Evolutionary conservation across 169 alveolate genomes (phyloP).

Genomic region (Cryptosporidium parvum): DNA sequence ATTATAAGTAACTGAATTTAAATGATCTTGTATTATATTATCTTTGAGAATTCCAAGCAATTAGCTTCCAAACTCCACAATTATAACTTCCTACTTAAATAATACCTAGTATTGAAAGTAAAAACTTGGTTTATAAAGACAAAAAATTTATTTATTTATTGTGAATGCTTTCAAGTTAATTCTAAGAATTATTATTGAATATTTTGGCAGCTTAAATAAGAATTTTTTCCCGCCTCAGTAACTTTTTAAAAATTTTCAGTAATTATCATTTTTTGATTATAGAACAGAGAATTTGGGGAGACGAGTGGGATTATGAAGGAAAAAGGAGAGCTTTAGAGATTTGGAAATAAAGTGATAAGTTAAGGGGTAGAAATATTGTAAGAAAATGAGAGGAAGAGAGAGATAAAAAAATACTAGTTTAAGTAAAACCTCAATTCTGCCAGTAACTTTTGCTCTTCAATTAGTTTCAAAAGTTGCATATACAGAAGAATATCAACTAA

Average conservation of each 20-base stretch:
- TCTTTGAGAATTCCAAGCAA: neutral
- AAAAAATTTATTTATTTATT: no score
- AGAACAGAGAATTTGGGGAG: neutral
- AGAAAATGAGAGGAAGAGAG: neutral
- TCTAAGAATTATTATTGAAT: no score
- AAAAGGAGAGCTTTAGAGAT: no score
- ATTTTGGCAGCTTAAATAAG: neutral
- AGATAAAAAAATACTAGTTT: neutral
- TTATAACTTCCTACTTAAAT: neutral
- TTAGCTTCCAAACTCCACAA: neutral
- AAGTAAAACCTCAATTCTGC: neutral
- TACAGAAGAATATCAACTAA: neutral
- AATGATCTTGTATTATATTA: neutral
- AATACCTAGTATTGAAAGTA: no score
- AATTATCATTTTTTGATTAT: neutral
- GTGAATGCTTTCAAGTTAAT: no score
- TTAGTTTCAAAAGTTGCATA: no score
- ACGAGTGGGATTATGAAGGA: neutral
- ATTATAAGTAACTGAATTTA: neutral
- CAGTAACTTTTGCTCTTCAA: neutral
- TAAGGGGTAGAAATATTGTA: neutral
- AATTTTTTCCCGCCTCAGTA: neutral
- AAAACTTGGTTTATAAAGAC: neutral
- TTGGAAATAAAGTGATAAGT: neutral
- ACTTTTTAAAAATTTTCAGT: neutral